Percentiles rank a stretch among this genome's conserved stretches.
Conservation (phyloP, 306 rosid genomes). For the Elaeagnus macrophylla region DNA sequence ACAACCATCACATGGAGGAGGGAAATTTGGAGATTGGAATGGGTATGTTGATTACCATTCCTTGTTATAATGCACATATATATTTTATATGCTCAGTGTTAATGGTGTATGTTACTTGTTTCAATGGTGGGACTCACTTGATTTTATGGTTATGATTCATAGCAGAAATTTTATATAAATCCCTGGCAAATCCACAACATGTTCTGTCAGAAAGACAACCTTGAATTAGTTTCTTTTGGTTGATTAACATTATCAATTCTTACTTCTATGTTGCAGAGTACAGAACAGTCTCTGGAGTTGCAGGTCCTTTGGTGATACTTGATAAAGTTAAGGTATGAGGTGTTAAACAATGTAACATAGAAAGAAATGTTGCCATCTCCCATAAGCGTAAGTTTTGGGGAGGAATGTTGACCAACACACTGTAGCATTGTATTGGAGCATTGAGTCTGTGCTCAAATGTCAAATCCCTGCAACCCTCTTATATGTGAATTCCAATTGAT, state of each 20-base stretch:
- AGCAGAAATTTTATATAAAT: too few relatives aligned
- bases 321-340: conserved; percentile 87
- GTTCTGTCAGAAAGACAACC: neutral
- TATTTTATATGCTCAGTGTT: conserved; percentile 11
- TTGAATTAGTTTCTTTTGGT: neutral
- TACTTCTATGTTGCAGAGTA: conserved; percentile 55
- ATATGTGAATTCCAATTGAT: too few relatives aligned
- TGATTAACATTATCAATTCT: conserved; percentile 2
- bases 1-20: conserved; percentile 51
- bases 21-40: conserved; percentile 88
- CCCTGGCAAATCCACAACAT: neutral
- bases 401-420: neutral
- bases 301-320: conserved; percentile 97
- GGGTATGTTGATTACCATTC: conserved; percentile 23
- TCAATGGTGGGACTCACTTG: neutral
- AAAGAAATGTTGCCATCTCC: neutral
- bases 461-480: too few relatives aligned
- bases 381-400: neutral
- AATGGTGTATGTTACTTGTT: neutral
- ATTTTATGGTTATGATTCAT: too few relatives aligned
- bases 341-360: conserved; percentile 2
- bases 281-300: conserved; percentile 98
- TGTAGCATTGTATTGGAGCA: too few relatives aligned
- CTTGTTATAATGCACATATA: neutral
- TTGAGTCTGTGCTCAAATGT: too few relatives aligned